Conservation (phyloP, 257 asterid species). For the Nicotiana knightiana region DNA sequence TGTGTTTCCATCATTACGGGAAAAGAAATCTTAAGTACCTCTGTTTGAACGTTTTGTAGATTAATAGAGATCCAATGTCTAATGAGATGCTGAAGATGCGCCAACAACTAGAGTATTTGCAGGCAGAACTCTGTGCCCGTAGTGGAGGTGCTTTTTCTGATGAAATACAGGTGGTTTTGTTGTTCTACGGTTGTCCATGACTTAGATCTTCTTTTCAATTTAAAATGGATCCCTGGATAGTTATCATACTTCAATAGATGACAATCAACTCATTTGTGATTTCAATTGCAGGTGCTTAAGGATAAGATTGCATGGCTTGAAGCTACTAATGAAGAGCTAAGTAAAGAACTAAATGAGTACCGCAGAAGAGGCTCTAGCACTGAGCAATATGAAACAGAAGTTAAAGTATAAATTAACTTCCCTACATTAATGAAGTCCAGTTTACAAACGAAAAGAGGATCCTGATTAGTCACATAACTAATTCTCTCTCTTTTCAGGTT, state of each 20-base stretch:
- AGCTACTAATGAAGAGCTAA: constrained; percentile 79
- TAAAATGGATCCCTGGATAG: neutral
- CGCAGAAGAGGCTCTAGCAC: constrained; percentile 47
- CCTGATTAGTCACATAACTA: neutral
- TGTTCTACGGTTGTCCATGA: neutral
- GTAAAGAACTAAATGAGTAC: constrained; percentile 68
- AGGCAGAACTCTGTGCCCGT: constrained; percentile 96
- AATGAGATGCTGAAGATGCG: constrained; percentile 98
- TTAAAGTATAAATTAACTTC: constrained; percentile 40
- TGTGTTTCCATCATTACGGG: constrained; percentile 9
- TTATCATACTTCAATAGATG: neutral
- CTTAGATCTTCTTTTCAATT: neutral
- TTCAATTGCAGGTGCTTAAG: constrained; percentile 61
- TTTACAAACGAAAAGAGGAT: neutral
- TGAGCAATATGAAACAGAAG: constrained; percentile 50
- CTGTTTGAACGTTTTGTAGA: constrained; percentile 33
- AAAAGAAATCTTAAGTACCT: constrained; percentile 8
- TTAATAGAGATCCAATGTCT: constrained; percentile 89
- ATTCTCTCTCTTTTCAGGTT: constrained; percentile 37
- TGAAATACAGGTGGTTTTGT: constrained; percentile 59
- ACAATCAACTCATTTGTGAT: neutral
- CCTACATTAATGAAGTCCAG: neutral
- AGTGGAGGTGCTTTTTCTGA: constrained; percentile 83
- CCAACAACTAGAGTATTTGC: constrained; percentile 84
- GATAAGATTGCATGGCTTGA: constrained; percentile 91